A percentile compares a stretch with the other conserved stretches of the same genome.
Conservation (phyloP, 148 eudicot species). For the Salicornia ramosissima region DNA sequence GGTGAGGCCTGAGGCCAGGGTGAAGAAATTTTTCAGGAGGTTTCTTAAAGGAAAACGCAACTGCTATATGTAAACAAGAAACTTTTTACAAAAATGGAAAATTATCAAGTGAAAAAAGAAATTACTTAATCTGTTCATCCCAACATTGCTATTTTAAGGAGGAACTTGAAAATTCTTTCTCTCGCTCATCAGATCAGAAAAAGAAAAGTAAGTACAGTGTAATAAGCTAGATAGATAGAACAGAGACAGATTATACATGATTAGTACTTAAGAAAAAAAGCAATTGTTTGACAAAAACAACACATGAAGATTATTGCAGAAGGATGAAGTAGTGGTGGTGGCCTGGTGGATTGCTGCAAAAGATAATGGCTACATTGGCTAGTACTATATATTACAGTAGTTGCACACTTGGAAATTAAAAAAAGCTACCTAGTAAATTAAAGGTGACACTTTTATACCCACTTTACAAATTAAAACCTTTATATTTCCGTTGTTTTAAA, state of each 20-base stretch:
- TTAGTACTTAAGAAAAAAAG: background rate
- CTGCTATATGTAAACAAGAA: constrained; percentile 9
- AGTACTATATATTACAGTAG: too few species aligned
- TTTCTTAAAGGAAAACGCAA: constrained; percentile 21
- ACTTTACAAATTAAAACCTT: background rate
- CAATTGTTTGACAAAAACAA: constrained; percentile 25
- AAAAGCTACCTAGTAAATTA: background rate
- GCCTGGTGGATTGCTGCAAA: background rate
- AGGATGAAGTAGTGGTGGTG: too few species aligned
- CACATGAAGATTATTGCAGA: constrained; percentile 9
- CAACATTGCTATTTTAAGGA: background rate
- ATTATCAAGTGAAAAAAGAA: constrained; percentile 13
- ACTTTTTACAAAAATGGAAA: constrained; percentile 18
- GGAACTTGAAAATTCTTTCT: constrained; percentile 21
- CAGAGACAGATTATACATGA: too few species aligned
- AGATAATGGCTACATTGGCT: background rate
- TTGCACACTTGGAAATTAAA: too few species aligned
- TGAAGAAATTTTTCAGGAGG: too few species aligned
- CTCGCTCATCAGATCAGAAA: background rate
- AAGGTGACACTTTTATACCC: constrained; percentile 9
- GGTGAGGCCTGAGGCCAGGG: too few species aligned
- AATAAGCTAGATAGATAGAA: too few species aligned
- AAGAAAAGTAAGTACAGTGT: too few species aligned
- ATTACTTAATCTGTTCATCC: constrained; percentile 11
- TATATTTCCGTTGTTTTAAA: constrained; percentile 8